Evolutionary conservation across 2,329 filamentous ascomycete genomes (phyloP).

Genomic region (Colletotrichum simmondsii): DNA sequence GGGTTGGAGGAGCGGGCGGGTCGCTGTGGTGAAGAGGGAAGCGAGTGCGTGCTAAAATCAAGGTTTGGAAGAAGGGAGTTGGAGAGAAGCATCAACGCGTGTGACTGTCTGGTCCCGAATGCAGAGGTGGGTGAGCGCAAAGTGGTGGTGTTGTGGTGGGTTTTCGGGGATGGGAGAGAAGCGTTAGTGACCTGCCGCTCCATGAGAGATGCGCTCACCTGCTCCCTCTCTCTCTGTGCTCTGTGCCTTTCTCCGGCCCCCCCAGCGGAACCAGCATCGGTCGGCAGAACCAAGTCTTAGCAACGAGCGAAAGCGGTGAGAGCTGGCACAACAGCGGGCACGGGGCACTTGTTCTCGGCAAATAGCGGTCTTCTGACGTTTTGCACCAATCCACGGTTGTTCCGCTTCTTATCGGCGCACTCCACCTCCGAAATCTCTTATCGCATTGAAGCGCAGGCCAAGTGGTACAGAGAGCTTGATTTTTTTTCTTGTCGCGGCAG

Average conservation of each 20-base stretch:
- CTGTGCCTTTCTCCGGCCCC: slow-evolving; percentile 31
- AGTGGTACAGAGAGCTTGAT: slow-evolving; percentile 20
- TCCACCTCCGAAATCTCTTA: slow-evolving; percentile 23
- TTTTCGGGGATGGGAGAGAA: slow-evolving; percentile 35
- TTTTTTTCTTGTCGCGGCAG: slow-evolving; percentile 18
- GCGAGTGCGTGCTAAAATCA: slow-evolving; percentile 6
- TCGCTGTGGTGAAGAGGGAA: slow-evolving; percentile 20
- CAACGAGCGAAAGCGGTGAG: slow-evolving; percentile 35
- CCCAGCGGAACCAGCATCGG: slow-evolving; percentile 33
- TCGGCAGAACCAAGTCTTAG: slow-evolving; percentile 36
- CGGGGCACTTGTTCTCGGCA: slow-evolving; percentile 32
- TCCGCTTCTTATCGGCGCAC: slow-evolving; percentile 30
- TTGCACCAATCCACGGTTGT: slow-evolving; percentile 31
- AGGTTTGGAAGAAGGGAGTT: slow-evolving; percentile 12
- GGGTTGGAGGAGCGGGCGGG: slow-evolving; percentile 31
- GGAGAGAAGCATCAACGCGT: slow-evolving; percentile 31
- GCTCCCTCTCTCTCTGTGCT: slow-evolving; percentile 21
- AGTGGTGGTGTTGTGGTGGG: slow-evolving; percentile 35
- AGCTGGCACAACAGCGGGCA: slow-evolving; percentile 32
- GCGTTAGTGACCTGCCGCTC: slow-evolving; percentile 36
- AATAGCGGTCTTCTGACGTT: slow-evolving; percentile 30
- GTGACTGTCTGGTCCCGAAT: slow-evolving; percentile 14
- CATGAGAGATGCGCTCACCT: slow-evolving; percentile 37
- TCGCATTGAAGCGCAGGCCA: slow-evolving; percentile 10
- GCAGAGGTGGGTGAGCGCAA: slow-evolving; percentile 20